Base-by-base conservation (phyloP, 495 filamentous ascomycete species). In the Penicillium cinerascens region DNA sequence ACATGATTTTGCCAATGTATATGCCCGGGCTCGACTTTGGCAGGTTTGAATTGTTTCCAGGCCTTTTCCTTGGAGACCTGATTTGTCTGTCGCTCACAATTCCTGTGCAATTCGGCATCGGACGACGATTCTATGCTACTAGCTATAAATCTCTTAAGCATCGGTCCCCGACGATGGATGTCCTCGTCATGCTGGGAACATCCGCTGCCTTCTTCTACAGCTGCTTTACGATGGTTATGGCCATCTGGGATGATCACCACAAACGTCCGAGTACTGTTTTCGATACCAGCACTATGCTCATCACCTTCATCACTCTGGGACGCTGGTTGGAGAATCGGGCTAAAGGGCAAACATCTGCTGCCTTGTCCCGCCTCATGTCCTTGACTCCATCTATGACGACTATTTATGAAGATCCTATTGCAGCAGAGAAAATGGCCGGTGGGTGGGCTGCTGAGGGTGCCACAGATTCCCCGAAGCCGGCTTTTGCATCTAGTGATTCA, bases 131-230 rank as follows among this genome's bases (percentile, higher is more conserved):
- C 61, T 99, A 97, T 65, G 62, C 86, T 35, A 89, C 87, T 16
- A 92, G 91, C n/a, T 97, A 78, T 65, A 95, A 91, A 61, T 95
- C 90, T 1, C 66, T 99, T 43, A 87, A 85, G 60, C 95, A 99
- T 65, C 79, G 85, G 9, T 87, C 89, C 2, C 92, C 93, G 2
- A 97, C 93, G 1, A 99, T 99, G 93, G 93, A 99, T 62, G 92
- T 99, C 2, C 77, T 99, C 4, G 91, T 99, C 35, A 88, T 95
- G 44, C 69, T 97, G 4, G 93, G 93, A 10, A 99, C 95, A 16
- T 96, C 91, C 0, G 87, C 92, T n/a, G 93, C 93, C 3, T 98
- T 97, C 76, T 96, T 97, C 68, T 99, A 97, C 72, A 97, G 92
- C 65, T 71, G 89, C 55, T 83, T 87, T 38, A 87, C 91, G 10